phyloP scores from a whole-genome alignment of 306 rosid genomes.

The Psophocarpus tetragonolobus region DNA sequence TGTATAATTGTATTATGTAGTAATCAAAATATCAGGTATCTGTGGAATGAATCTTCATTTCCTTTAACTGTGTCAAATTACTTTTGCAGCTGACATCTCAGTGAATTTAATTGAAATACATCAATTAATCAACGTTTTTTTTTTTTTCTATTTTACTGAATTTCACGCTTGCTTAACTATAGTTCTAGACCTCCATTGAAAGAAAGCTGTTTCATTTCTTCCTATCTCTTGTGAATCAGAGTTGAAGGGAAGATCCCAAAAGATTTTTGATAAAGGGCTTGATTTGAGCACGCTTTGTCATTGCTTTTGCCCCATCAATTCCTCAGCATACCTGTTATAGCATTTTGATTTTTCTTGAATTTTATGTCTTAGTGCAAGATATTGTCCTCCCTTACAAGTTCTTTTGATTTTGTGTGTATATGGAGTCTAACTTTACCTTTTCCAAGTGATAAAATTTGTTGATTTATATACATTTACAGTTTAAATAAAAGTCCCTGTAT shows the following conservation, averaged over 20 bases:
- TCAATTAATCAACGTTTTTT: background rate
- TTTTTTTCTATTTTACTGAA: background rate
- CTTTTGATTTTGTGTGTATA: background rate
- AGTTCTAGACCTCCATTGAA: background rate
- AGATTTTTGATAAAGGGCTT: background rate
- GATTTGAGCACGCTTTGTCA: background rate
- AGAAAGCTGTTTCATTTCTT: background rate
- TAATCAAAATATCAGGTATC: background rate
- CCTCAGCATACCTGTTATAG: background rate
- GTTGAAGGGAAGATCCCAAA: background rate
- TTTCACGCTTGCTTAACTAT: background rate
- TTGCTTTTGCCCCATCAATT: background rate
- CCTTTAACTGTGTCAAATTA: background rate
- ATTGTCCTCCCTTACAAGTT: background rate
- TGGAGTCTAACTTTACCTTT: background rate
- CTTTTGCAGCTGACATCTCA: background rate
- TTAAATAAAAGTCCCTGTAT: background rate
- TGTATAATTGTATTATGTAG: background rate
- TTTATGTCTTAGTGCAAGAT: background rate
- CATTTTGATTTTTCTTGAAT: background rate
- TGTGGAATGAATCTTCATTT: background rate
- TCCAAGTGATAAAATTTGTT: background rate
- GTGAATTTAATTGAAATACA: background rate
- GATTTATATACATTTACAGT: background rate
- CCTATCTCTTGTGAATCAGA: background rate